phyloP scores from a whole-genome alignment of 495 filamentous ascomycete genomes.

The Hypoxylon trugodes region DNA sequence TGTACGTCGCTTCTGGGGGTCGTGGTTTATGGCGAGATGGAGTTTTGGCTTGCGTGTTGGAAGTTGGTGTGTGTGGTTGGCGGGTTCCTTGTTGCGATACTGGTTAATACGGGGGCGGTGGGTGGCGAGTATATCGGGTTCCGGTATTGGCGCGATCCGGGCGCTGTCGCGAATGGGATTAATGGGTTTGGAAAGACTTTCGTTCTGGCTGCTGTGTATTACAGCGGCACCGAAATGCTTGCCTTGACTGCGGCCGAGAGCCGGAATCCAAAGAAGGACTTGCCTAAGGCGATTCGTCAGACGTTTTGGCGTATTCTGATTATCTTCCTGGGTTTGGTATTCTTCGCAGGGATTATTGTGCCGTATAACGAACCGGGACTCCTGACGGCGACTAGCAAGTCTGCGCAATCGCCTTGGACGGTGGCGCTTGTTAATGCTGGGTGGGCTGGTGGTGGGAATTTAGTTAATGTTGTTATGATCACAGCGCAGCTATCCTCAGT shows the following conservation, averaged over 20 bases:
- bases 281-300: conserved; percentile 70
- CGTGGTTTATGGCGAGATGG: conserved; percentile 57
- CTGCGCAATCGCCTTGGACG: conserved; percentile 66
- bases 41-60: conserved; percentile 57
- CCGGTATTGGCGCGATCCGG: conserved; percentile 70
- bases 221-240: conserved; percentile 77
- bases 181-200: conserved; percentile 72
- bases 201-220: conserved; percentile 74
- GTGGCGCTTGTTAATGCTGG: conserved; percentile 64
- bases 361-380: conserved; percentile 59
- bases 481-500: conserved; percentile 71
- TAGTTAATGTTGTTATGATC: conserved; percentile 76
- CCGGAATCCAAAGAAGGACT: conserved; percentile 68
- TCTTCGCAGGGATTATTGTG: conserved; percentile 70
- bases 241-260: conserved; percentile 75
- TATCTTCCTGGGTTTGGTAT: conserved; percentile 69
- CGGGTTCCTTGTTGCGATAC: conserved; percentile 56
- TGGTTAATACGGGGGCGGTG: conserved; percentile 53
- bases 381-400: conserved; percentile 56
- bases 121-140: conserved; percentile 59
- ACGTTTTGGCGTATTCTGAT: conserved; percentile 72
- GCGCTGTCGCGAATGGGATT: conserved; percentile 66
- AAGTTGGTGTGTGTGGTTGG: conserved; percentile 56
- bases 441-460: conserved; percentile 66
- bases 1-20: conserved; percentile 50